Conservation (phyloP, 345 rosid genomes). For the Populus alba region DNA sequence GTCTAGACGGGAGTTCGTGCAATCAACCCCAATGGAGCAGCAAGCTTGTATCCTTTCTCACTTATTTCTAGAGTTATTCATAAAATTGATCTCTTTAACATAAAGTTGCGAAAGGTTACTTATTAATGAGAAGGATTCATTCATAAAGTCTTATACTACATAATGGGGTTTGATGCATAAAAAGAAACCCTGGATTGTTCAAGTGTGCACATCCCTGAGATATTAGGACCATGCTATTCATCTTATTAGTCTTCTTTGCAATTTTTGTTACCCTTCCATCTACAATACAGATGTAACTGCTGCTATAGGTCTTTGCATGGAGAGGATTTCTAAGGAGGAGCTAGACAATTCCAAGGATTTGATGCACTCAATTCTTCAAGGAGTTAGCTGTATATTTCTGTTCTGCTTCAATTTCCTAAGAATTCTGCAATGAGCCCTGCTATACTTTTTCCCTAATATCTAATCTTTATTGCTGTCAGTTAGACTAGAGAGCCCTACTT, state of each 20-base stretch:
- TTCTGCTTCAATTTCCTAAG: constrained; percentile 17
- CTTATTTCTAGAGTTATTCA: constrained; percentile 7
- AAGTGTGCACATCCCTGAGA: background rate
- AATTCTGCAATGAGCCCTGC: constrained; percentile 19
- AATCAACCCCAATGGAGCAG: constrained; percentile 74
- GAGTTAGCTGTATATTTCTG: constrained; percentile 72
- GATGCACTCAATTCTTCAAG: constrained; percentile 87
- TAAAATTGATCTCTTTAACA: background rate
- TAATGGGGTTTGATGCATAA: background rate
- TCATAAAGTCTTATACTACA: background rate
- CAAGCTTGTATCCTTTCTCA: constrained; percentile 88
- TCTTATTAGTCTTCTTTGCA: constrained; percentile 13
- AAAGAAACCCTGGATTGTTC: background rate
- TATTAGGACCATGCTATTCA: background rate
- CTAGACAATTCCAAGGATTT: constrained; percentile 65
- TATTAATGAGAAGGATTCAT: background rate
- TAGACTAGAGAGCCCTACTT: constrained; percentile 84
- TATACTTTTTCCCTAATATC: constrained; percentile 17
- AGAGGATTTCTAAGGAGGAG: constrained; percentile 79
- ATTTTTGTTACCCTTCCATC: constrained; percentile 40
- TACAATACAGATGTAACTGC: constrained; percentile 65
- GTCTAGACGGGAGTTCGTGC: constrained; percentile 79
- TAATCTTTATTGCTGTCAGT: constrained; percentile 49
- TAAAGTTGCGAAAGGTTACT: background rate
- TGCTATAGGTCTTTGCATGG: constrained; percentile 87